Base-by-base conservation (phyloP, 2,329 filamentous ascomycete species). In the Diaporthe eres region DNA sequence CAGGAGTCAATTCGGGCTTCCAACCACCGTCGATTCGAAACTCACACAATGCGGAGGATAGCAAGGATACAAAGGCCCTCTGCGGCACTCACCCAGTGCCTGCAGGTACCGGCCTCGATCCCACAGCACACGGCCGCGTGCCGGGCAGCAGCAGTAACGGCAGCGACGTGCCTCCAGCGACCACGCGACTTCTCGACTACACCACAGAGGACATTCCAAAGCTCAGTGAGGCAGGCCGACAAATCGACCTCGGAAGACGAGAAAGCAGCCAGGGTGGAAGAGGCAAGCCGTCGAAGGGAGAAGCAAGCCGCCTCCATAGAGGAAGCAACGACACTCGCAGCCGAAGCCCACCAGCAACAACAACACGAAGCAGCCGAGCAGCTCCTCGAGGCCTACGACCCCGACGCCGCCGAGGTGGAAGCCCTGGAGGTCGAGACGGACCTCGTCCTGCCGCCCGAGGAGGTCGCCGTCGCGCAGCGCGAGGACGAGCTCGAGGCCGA, bases 371-470 rank as follows among this genome's bases (percentile, higher is more conserved):
- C 72, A 19, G 55, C 65, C n/a, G 61, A 70, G 42, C 42, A 74
- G 19, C 39, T 70, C 72, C 51, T 74, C 61, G 60, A 74, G 2
- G 2, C 49, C 53, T 58, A 77, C 53, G 74, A 76, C 13, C 61
- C 44, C 13, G 53, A 47, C n/a, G 17, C 68, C 10, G 42, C 44
- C 31, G 10, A 39, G 37, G 28, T 13, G 25, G 55, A 28, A 1
- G 15, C 53, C 13, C 19, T 22, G 37, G 34, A 53, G 15, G 61
- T 78, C 71, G 44, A 74, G 53, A 79, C 79, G 25, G 77, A 77
- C 47, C 79, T 84, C 12, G 78, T 78, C 42, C 75, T 82, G 22
- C 82, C 82, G 8, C 76, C 77, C 22, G 28, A 42, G 5, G 58
- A 75, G 10, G 8, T 49, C 25, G 68, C 19, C 19, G 39, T 70